Conservation (phyloP, 148 eudicot genomes). For the Bassia scoparia region DNA sequence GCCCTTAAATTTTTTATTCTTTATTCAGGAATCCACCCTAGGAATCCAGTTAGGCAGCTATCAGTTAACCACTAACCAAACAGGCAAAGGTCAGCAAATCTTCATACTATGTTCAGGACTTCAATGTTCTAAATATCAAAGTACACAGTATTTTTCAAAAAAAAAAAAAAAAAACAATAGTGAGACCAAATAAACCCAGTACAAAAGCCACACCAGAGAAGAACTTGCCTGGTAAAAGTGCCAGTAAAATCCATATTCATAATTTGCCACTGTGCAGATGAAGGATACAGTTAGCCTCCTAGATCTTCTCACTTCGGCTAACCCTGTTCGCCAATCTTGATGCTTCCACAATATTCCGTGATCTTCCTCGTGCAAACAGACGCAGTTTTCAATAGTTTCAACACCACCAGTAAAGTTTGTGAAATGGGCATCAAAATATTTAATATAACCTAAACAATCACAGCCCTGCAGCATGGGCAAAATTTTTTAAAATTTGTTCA, state of each 20-base stretch:
- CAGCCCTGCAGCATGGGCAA: constrained; percentile 68
- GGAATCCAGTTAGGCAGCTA: too few species aligned
- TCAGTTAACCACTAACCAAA: too few species aligned
- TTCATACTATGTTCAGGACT: neutral
- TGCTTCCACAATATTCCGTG: constrained; percentile 98
- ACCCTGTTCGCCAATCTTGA: constrained; percentile 99
- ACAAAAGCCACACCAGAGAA: neutral
- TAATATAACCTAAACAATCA: constrained; percentile 87
- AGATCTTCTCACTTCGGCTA: constrained; percentile 93
- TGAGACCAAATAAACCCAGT: neutral
- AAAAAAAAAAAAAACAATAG: too few species aligned
- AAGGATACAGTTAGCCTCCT: constrained; percentile 88
- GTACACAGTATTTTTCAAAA: neutral
- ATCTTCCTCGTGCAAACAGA: constrained; percentile 96
- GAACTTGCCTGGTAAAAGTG: constrained; percentile 94
- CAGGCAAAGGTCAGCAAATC: neutral
- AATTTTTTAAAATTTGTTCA: too few species aligned
- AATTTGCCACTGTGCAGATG: constrained; percentile 95
- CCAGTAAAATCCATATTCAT: constrained; percentile 98
- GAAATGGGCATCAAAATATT: constrained; percentile 94
- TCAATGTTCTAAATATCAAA: neutral
- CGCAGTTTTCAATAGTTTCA: constrained; percentile 92
- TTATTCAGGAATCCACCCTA: too few species aligned
- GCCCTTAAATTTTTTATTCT: too few species aligned
- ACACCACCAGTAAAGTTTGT: constrained; percentile 95